These are phyloP conservation scores for Cyclotella cryptica DNA, from an alignment of 108 stramenopile genomes.

Conservation along the genomic window DNA sequence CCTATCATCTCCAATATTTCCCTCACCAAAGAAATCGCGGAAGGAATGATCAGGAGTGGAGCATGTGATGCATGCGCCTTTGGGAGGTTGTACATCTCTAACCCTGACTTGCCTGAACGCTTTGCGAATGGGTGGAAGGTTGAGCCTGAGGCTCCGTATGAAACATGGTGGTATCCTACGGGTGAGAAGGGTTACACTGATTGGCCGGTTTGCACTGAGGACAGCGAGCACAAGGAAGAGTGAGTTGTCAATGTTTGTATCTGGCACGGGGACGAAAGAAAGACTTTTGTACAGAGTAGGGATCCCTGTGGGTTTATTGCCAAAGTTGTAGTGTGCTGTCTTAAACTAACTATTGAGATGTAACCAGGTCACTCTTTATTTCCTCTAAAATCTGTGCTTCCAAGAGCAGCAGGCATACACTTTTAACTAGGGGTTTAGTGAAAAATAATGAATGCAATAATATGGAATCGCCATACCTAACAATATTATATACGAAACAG, in stretches of 20 bases:
- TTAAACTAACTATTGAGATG: no score
- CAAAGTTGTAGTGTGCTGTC: no score
- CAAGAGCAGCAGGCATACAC: no score
- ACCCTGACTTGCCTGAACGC: slow-evolving; percentile 81
- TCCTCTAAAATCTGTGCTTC: no score
- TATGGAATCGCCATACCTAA: no score
- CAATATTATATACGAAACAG: no score
- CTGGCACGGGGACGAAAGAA: no score
- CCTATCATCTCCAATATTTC: slow-evolving; percentile 74
- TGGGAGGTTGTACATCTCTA: slow-evolving; percentile 79
- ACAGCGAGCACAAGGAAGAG: slow-evolving; percentile 19
- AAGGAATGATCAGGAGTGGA: slow-evolving; percentile 67
- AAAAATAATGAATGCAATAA: no score
- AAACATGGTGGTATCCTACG: slow-evolving; percentile 55
- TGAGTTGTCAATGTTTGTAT: neutral
- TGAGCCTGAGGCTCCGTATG: slow-evolving; percentile 42
- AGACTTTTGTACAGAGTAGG: no score
- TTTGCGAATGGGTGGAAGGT: slow-evolving; percentile 64
- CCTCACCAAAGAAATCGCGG: slow-evolving; percentile 64
- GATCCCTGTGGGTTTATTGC: no score
- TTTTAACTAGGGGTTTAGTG: no score
- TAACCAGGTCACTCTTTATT: no score
- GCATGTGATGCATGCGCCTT: slow-evolving; percentile 67
- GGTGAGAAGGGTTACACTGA: slow-evolving; percentile 77
- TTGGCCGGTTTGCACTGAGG: slow-evolving; percentile 52